Base-by-base conservation (phyloP, 2,329 filamentous ascomycete species). In the Beauveria rudraprayagi region DNA sequence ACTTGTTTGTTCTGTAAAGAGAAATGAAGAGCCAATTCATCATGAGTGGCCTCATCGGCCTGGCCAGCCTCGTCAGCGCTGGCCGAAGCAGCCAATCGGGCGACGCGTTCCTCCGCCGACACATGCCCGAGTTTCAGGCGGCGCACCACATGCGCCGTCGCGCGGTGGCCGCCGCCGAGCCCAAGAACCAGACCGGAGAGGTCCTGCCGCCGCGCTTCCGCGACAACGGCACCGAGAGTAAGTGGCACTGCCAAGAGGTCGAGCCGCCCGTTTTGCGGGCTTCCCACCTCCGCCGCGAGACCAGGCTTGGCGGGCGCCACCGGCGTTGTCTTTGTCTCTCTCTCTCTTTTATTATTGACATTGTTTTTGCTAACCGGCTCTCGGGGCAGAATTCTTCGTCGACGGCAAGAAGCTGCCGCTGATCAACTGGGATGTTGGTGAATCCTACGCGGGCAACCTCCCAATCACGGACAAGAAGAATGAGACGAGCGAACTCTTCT, bases 391-490 rank as follows among this genome's bases (percentile, higher is more conserved):
- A 63, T 87, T 83, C 64, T 78, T 77, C 47, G 81, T 88, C 57
- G 82, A 89, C 68, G 83, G 86, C 34, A 79, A 77, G 1, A 77
- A 75, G 1, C 78, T 89, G 60, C 87, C 87, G 1, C 83, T 87
- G 17, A 84, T 89, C 3, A 71, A 80, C 55, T 89, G 86, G 65
- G 85, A 89, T 62, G 75, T 87, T 55, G 78, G 79, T 61, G 82
- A 85, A 70, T 83, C 79, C 0, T 85, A 84, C 67, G 77, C 83
- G 50, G 83, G 83, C n/a, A 72, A 82, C 44, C 69, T 86, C 16
- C 82, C 83, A 9, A 83, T 85, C 61, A 72, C 66, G 50, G 78
- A 79, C 10, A 70, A 75, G 56, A 67, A 73, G 0, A 68, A 80
- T 44, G 71, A 71, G 46, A 65, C 61, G 5, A 68, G 72, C 26